Base-by-base conservation (phyloP, 2,329 filamentous ascomycete species). In the Aspergillus jensenii region DNA sequence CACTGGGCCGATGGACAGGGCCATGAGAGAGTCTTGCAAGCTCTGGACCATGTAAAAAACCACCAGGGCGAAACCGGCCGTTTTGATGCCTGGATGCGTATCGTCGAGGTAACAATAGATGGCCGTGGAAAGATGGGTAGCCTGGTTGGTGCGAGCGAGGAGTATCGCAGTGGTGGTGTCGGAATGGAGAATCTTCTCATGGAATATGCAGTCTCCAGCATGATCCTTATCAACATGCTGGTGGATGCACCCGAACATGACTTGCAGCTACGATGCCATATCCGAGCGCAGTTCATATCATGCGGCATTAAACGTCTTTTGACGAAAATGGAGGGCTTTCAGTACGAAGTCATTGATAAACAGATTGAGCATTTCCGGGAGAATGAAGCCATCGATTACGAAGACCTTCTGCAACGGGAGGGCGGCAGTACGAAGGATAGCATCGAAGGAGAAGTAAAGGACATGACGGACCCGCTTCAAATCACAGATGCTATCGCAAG, bases 111-210 rank as follows among this genome's bases (percentile, higher is more conserved):
- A 67, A 98, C 93, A 1, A 87, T 97, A 63, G 95, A 98, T 75
- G 95, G 95, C 40, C 89, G 95, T 70, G 95, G 95, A 68, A 99
- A 98, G 83, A 97, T 99, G 92, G 95, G 95, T 68, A 97, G 93
- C 78, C 81, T 98, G 67, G 95, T 99, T 27, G 95, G 95, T 64
- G 95, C 95, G 33, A 97, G 92, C 70, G 95, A 98, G 69, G 95
- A 99, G 78, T 88, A 96, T 59, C 89, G 95, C 66, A 96, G 90
- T 68, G 95, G 95, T 64, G 95, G 95, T 63, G 96, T 97, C 70
- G 95, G 95, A 73, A 96, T 98, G 88, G 95, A 99, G 83, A 98
- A 98, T 76, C 81, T 97, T 69, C 84, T 99, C 54, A 98, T 99
- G 95, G 95, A 99, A 82, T 99, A 99, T 71, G 93, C 93, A 40